A percentile compares a stretch with the other conserved stretches of the same genome.
Conservation (phyloP, 257 asterid species). For the Jacaranda copaia region DNA sequence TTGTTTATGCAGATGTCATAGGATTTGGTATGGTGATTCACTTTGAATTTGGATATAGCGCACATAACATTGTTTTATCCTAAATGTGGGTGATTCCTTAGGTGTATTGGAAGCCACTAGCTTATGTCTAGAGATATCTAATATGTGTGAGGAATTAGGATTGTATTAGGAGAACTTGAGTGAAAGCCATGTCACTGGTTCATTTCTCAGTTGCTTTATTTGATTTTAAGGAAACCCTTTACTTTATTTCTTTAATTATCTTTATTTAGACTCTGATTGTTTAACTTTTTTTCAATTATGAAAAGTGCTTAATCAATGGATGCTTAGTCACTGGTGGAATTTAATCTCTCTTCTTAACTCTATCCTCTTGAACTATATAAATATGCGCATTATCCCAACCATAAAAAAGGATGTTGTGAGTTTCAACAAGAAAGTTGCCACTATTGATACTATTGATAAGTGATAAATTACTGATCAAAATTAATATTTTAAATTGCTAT, state of each 20-base stretch:
- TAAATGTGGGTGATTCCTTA: neutral
- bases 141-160: neutral
- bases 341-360: no score
- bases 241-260: no score
- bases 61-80: neutral
- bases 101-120: conserved; percentile 17
- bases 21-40: conserved; percentile 22
- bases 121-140: neutral
- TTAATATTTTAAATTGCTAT: no score
- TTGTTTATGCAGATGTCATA: conserved; percentile 12
- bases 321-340: no score
- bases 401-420: no score
- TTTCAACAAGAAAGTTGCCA: no score
- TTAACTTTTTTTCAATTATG: no score
- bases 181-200: neutral
- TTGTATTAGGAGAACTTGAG: neutral
- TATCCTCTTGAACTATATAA: no score
- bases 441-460: no score
- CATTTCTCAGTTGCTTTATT: neutral
- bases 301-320: neutral
- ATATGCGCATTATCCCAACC: no score
- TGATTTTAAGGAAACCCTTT: neutral
- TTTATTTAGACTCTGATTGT: no score
- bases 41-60: conserved; percentile 12
- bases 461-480: no score